Percentiles rank a stretch among this genome's conserved stretches.
Evolutionary conservation across 495 filamentous ascomycete genomes (phyloP).

Genomic region (Aspergillus funiculosus): DNA sequence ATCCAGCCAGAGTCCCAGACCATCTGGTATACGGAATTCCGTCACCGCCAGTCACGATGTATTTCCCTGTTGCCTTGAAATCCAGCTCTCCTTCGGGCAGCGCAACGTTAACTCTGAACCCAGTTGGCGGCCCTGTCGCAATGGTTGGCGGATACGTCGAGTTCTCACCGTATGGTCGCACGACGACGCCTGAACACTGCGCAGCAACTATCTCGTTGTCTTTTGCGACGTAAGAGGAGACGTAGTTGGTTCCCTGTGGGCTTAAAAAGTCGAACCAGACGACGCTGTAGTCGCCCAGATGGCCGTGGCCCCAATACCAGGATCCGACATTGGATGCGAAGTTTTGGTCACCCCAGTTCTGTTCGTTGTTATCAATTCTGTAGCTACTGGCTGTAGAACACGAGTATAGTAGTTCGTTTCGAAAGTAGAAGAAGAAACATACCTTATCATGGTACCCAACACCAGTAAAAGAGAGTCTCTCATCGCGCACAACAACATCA

Average conservation of each 20-base stretch:
- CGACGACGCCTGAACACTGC: neutral
- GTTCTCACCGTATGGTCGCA: constrained; percentile 5
- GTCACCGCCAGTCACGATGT: neutral
- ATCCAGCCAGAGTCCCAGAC: neutral
- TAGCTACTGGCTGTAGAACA: no score
- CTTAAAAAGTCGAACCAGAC: neutral
- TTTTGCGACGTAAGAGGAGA: neutral
- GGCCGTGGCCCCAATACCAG: constrained; percentile 4
- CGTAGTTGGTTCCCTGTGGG: neutral
- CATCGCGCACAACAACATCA: neutral
- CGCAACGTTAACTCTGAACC: neutral
- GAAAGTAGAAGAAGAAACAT: neutral
- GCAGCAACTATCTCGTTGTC: neutral
- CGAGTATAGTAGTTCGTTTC: neutral
- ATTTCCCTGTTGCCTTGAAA: neutral
- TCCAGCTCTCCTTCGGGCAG: constrained; percentile 1
- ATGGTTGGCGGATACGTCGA: constrained; percentile 5
- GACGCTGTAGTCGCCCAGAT: neutral
- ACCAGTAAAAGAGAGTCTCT: neutral
- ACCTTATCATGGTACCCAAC: constrained; percentile 2
- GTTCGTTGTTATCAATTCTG: neutral
- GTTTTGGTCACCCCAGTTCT: neutral
- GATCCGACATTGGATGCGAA: neutral
- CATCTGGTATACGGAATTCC: neutral
- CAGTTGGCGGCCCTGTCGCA: neutral